phyloP scores from a whole-genome alignment of 495 filamentous ascomycete genomes.

The Cetradonia linearis region DNA sequence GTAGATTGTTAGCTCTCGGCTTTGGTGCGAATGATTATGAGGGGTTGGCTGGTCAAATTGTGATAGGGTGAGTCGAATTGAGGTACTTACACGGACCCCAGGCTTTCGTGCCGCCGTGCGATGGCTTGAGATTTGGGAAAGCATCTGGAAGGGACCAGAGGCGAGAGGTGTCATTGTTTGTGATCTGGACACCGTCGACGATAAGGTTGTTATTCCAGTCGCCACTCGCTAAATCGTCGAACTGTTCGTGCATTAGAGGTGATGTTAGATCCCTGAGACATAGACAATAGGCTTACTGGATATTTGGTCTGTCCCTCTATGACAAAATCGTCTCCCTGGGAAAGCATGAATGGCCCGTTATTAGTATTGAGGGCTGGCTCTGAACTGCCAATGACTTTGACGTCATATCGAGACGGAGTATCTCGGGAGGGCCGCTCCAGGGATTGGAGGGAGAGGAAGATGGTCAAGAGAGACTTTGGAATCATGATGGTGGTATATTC shows the following conservation, averaged over 20 bases:
- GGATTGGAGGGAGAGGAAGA: conserved; percentile 3
- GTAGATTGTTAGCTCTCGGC: neutral
- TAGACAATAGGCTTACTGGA: neutral
- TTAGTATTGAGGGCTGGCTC: neutral
- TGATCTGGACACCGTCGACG: neutral
- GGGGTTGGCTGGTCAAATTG: neutral
- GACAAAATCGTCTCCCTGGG: neutral
- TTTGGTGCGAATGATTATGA: neutral
- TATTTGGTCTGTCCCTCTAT: neutral
- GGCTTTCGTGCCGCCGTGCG: neutral
- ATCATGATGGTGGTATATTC: neutral
- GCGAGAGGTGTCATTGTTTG: conserved; percentile 1
- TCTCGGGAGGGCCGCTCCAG: neutral
- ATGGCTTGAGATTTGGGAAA: neutral
- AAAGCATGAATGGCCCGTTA: neutral
- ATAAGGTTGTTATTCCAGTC: neutral
- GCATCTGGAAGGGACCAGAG: conserved; percentile 5
- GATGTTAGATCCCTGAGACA: neutral
- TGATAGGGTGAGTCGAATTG: neutral
- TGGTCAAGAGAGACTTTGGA: neutral
- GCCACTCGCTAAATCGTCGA: neutral
- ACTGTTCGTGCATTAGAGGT: neutral
- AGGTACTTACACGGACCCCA: neutral
- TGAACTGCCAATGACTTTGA: neutral
- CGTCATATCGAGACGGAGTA: neutral